Percentiles rank a stretch among this genome's conserved stretches.
Conservation (phyloP, 2,329 filamentous ascomycete genomes). For the Fusarium duplospermum region DNA sequence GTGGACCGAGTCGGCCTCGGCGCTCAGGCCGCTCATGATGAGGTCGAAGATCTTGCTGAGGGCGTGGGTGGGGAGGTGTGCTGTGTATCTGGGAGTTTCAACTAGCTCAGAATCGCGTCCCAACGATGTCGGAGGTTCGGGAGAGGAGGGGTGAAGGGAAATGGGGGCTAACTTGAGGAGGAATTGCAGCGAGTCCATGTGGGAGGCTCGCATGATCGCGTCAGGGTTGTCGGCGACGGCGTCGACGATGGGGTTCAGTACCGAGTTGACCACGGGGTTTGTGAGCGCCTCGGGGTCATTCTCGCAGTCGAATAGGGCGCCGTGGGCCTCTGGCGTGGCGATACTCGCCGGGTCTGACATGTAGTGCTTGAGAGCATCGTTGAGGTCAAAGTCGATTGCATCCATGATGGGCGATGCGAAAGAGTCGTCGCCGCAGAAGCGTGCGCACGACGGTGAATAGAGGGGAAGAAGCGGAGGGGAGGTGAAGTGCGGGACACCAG, state of each 20-base stretch:
- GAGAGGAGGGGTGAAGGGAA: conserved; percentile 49
- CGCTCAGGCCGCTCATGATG: conserved; percentile 84
- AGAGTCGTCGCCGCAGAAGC: conserved; percentile 30
- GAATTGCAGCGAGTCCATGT: conserved; percentile 95
- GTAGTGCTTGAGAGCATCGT: conserved; percentile 95
- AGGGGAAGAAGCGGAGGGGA: conserved; percentile 19
- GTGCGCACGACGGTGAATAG: conserved; percentile 26
- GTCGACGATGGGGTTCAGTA: conserved; percentile 93
- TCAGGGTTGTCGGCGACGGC: conserved; percentile 92
- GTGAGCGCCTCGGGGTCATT: conserved; percentile 88
- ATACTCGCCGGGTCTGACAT: conserved; percentile 91
- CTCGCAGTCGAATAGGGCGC: conserved; percentile 89
- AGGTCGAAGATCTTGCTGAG: conserved; percentile 95
- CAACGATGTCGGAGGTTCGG: conserved; percentile 34
- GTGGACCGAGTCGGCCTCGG: conserved; percentile 87
- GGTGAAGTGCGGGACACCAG: not conserved
- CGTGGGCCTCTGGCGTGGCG: conserved; percentile 85
- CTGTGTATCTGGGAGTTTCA: conserved; percentile 79
- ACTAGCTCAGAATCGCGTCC: conserved; percentile 56
- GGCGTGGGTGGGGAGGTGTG: conserved; percentile 81
- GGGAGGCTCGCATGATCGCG: conserved; percentile 79
- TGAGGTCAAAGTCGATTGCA: conserved; percentile 92
- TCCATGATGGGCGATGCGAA: conserved; percentile 63
- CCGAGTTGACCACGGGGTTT: conserved; percentile 80
- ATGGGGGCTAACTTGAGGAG: conserved; percentile 90